phyloP scores from a whole-genome alignment of 352 stramenopile genomes.

The Globisporangium apiculatum region DNA sequence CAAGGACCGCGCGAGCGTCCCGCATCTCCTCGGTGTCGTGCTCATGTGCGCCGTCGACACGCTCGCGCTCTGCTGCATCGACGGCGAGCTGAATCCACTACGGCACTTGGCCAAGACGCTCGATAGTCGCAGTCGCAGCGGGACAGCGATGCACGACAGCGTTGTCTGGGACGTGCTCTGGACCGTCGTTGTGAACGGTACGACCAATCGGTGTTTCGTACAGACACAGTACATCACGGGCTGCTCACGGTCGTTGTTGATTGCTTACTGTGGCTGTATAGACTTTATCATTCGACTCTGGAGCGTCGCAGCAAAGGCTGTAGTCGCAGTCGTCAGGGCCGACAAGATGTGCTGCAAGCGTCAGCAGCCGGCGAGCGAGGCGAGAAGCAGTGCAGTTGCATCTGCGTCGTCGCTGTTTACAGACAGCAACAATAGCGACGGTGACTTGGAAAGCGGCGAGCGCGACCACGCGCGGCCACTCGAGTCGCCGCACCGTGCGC shows the following conservation, averaged over 20 bases:
- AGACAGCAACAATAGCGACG: background rate
- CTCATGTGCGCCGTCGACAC: constrained; percentile 51
- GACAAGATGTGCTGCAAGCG: constrained; percentile 23
- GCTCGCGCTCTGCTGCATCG: constrained; percentile 50
- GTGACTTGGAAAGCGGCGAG: background rate
- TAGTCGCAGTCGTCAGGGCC: constrained; percentile 39
- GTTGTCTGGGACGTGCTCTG: constrained; percentile 65
- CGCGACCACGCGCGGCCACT: constrained; percentile 8
- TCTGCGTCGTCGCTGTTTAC: background rate
- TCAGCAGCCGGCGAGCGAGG: background rate
- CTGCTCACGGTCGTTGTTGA: background rate
- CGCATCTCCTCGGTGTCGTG: constrained; percentile 44
- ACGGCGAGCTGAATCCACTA: constrained; percentile 54
- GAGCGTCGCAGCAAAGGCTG: constrained; percentile 52
- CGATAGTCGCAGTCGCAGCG: constrained; percentile 16
- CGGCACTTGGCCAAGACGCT: constrained; percentile 40
- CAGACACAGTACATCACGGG: too few relatives aligned
- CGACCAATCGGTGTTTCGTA: background rate
- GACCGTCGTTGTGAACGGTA: constrained; percentile 73
- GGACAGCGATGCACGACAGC: constrained; percentile 12
- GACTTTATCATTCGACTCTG: constrained; percentile 66
- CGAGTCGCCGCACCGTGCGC: constrained; percentile 9
- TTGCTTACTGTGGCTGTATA: constrained; percentile 10
- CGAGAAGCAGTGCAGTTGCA: background rate
- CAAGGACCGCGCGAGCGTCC: constrained; percentile 61